phyloP scores from a whole-genome alignment of 225 moss, liverwort and hornwort species.

The Thuidium tamariscinum region DNA sequence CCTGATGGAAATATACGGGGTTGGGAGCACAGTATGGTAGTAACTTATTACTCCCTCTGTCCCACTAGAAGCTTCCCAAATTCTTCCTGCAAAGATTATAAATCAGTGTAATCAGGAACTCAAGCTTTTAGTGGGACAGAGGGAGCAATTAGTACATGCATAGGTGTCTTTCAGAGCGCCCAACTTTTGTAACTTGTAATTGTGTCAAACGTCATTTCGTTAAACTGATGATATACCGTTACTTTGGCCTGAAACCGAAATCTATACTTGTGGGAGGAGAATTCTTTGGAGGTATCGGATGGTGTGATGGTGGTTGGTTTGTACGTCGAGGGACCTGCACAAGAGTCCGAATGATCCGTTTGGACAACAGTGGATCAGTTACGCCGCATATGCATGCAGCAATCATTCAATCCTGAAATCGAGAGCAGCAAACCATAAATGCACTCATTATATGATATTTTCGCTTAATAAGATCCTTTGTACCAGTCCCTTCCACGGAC shows the following conservation, averaged over 20 bases:
- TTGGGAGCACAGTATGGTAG: not conserved
- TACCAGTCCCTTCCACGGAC: not conserved
- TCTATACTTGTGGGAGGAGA: not conserved
- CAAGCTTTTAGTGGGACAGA: too few species aligned
- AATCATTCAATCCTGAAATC: not conserved
- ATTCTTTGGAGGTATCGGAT: not conserved
- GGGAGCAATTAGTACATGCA: too few species aligned
- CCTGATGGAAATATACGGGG: not conserved
- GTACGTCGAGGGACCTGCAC: constrained; percentile 27
- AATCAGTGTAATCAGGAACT: too few species aligned
- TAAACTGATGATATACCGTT: too few species aligned
- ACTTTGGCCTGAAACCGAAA: not conserved
- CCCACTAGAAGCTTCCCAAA: too few species aligned
- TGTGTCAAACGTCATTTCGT: not conserved
- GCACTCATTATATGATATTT: not conserved
- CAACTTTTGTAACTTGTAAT: not conserved
- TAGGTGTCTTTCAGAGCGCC: not conserved
- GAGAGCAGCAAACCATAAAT: not conserved
- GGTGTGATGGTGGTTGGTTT: constrained; percentile 15
- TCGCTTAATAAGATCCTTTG: not conserved
- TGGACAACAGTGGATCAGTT: not conserved
- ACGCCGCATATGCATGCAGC: too few species aligned
- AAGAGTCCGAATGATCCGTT: not conserved
- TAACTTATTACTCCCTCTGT: too few species aligned
- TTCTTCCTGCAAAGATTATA: too few species aligned